Base-by-base conservation (phyloP, 2,329 filamentous ascomycete species). In the Ascochyta rabiei region DNA sequence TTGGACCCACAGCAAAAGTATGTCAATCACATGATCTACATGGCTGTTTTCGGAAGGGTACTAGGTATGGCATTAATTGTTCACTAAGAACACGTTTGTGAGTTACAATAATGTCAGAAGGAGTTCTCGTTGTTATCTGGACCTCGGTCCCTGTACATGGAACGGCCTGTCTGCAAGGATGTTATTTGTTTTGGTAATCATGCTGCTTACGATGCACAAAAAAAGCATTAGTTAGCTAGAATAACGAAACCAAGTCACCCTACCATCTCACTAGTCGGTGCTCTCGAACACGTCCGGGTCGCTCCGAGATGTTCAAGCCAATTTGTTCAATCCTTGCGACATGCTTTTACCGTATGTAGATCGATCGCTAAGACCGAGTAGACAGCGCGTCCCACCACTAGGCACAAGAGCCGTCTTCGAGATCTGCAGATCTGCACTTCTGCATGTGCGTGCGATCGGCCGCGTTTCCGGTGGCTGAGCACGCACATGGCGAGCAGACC, bases 1-100 rank as follows among this genome's bases (percentile, higher is more conserved):
- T 49, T 55, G 46, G 47, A 26, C 35, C 19, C 37, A 19, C 46
- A 55, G 53, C 42, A 56, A 52, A 56, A 56, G 53, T 56, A 52
- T 48, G 48, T 43, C 48, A 51, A 21, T 38, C 48, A 48, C 26
- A 48, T 18, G 37, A 55, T 56, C 44, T 44, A 52, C 42, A 46
- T 43, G 42, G 43, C 39, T 51, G 34, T 44, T 39, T 41, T 56
- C 30, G 35, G 30, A 35, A 38, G 31, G 19, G 42, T 42, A 23
- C 19, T 18, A 24, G 41, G 23, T 40, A 38, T 31, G 37, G 24
- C 41, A 33, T 21, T 49, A 30, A 43, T 30, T 54, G 46, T 50
- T 47, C 42, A 24, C 28, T 26, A 18, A 15, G 46, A 23, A 24
- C 42, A 42, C 26, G 52, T 30, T 6, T 42, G 24, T 50, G 42